A percentile compares a stretch with the other conserved stretches of the same genome.
Evolutionary conservation across 2,329 filamentous ascomycete species (phyloP).

Genomic region (Colletotrichum sp.): DNA sequence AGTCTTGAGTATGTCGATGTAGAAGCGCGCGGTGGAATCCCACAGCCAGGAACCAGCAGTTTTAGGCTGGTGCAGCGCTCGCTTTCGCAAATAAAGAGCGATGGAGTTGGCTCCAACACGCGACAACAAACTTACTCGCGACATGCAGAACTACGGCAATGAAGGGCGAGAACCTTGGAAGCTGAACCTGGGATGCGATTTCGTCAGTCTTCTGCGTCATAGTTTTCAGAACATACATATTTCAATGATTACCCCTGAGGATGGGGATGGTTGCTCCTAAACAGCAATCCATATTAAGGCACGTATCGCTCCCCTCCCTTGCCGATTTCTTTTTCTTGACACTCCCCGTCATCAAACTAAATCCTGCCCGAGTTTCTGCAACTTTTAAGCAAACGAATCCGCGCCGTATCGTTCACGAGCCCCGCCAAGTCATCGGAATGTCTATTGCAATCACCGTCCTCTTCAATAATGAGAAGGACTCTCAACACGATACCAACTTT

Average conservation of each 20-base stretch:
- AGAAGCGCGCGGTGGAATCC: background rate
- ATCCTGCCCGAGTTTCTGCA: background rate
- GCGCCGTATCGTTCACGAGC: background rate
- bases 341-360: background rate
- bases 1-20: background rate
- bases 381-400: background rate
- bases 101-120: background rate
- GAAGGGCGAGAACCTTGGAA: background rate
- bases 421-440: background rate
- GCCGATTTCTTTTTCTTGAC: background rate
- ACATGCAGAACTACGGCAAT: background rate
- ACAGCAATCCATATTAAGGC: background rate
- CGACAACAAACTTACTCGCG: background rate
- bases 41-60: background rate
- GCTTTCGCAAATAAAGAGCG: background rate
- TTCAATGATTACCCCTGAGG: background rate
- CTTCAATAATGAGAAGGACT: slow-evolving; percentile 23
- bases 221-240: background rate
- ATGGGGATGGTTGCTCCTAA: background rate
- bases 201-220: background rate
- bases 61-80: background rate
- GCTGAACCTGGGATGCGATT: background rate
- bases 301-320: background rate
- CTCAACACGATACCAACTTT: background rate
- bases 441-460: background rate